phyloP scores from a whole-genome alignment of 176 grass and related monocot species.

The Lolium perenne region DNA sequence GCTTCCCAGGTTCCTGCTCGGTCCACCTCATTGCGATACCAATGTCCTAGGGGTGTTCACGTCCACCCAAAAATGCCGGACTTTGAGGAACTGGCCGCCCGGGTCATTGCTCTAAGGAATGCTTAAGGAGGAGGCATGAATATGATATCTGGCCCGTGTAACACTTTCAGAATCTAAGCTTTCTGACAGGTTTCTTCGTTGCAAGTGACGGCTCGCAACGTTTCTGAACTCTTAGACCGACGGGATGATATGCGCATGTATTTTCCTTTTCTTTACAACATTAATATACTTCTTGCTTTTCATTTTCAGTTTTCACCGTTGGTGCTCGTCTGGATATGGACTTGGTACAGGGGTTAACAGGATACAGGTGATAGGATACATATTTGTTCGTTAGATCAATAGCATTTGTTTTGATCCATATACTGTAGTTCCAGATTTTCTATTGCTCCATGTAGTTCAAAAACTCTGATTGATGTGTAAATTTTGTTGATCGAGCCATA shows the following conservation, averaged over 20 bases:
- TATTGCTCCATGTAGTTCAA: neutral
- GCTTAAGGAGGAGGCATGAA: constrained; percentile 34
- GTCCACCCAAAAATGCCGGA: constrained; percentile 65
- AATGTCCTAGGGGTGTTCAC: constrained; percentile 32
- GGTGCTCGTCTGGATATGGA: constrained; percentile 31
- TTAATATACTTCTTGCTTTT: neutral
- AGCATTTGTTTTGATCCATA: constrained; percentile 25
- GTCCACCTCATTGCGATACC: constrained; percentile 41
- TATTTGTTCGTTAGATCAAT: constrained; percentile 16
- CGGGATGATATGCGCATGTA: constrained; percentile 13
- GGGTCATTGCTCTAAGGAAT: constrained; percentile 56
- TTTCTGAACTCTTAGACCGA: constrained; percentile 24
- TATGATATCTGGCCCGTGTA: neutral
- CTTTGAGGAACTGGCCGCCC: constrained; percentile 69
- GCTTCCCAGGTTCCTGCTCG: constrained; percentile 35
- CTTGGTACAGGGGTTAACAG: constrained; percentile 31
- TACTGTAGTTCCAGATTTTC: constrained; percentile 1
- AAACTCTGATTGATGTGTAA: neutral
- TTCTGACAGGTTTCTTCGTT: neutral
- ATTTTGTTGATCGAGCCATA: neutral
- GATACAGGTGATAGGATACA: constrained; percentile 31
- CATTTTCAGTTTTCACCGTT: neutral
- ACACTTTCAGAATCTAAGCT: constrained; percentile 26
- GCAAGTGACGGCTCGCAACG: neutral
- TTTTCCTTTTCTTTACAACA: neutral